Percentiles rank a stretch among this genome's conserved stretches.
Conservation (phyloP, 2,329 filamentous ascomycete genomes). For the Stagonosporopsis chrysanthemi region DNA sequence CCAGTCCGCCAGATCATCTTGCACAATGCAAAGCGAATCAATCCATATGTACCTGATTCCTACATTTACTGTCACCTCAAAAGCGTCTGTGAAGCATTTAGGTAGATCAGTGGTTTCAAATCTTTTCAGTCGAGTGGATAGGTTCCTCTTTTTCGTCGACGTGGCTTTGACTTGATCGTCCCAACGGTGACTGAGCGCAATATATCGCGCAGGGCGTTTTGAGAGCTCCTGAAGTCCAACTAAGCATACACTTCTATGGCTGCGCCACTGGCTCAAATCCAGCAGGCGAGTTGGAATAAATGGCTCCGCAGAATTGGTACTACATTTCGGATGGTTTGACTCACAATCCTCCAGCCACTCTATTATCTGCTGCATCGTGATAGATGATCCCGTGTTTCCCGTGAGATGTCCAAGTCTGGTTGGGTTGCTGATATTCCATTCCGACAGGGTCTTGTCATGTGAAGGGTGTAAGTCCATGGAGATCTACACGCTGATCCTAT, state of each 20-base stretch:
- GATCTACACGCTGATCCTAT: no score
- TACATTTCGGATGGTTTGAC: not conserved
- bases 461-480: no score
- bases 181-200: not conserved
- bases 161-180: not conserved
- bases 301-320: not conserved
- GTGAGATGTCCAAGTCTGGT: not conserved
- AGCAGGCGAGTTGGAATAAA: not conserved
- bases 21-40: no score
- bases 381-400: not conserved
- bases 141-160: not conserved
- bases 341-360: not conserved
- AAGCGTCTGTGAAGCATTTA: not conserved
- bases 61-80: not conserved
- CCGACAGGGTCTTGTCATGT: not conserved
- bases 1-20: not conserved
- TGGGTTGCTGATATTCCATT: not conserved
- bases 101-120: not conserved
- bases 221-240: not conserved
- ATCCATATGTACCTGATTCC: not conserved
- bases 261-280: not conserved
- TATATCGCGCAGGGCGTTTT: not conserved
- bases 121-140: not conserved
- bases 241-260: not conserved
- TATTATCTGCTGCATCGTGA: not conserved